These are phyloP conservation scores for Lasiosphaeria hispida DNA, from an alignment of 495 filamentous ascomycete genomes.

Conservation along the genomic window DNA sequence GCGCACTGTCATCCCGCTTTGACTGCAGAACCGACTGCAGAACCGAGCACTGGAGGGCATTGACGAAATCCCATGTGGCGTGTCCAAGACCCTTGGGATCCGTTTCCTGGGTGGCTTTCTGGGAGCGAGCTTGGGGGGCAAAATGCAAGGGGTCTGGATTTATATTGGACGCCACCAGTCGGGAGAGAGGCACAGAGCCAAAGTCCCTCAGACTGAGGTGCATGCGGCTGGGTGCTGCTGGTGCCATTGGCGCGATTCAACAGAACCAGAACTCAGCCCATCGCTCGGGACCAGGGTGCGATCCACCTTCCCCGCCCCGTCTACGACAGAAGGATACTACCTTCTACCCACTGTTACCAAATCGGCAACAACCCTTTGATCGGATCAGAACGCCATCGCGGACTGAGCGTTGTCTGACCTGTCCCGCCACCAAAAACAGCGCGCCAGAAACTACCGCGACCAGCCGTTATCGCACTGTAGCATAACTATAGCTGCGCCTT, in stretches of 20 bases:
- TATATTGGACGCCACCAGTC: background rate
- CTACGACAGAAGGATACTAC: background rate
- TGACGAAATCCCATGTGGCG: background rate
- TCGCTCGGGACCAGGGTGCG: slow-evolving; percentile 7
- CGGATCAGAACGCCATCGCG: too few species aligned
- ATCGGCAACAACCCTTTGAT: too few species aligned
- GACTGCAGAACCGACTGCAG: background rate
- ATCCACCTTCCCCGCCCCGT: background rate
- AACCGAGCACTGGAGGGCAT: background rate
- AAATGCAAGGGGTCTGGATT: background rate
- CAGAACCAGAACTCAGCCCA: background rate
- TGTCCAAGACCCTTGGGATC: background rate
- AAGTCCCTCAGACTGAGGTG: too few species aligned
- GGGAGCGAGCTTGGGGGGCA: background rate
- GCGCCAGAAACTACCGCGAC: too few species aligned
- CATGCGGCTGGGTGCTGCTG: slow-evolving; percentile 4
- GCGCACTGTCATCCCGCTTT: background rate
- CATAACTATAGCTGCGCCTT: too few species aligned
- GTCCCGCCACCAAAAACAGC: too few species aligned
- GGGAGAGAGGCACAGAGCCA: background rate
- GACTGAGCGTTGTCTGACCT: too few species aligned
- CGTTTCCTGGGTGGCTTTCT: background rate
- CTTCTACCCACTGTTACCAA: background rate
- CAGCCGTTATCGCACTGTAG: too few species aligned
- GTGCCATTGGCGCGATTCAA: background rate